phyloP scores from a whole-genome alignment of 345 rosid species.

The Combretum micranthum region DNA sequence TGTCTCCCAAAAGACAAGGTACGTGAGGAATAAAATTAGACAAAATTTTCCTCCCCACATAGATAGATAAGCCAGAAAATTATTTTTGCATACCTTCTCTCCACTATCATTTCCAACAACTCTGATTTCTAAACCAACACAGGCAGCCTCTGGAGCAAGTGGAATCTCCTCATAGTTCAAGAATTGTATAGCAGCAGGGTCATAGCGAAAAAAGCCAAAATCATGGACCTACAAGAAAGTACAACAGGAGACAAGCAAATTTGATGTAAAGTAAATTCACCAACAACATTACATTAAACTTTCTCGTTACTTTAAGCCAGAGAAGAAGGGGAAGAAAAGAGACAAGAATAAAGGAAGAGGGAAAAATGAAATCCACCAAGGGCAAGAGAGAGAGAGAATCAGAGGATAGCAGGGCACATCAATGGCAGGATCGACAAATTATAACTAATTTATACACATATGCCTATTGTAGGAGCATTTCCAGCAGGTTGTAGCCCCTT shows the following conservation, averaged over 20 bases:
- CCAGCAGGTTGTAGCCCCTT: too few species aligned
- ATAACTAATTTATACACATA: too few species aligned
- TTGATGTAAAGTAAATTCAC: background rate
- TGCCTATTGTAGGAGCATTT: too few species aligned
- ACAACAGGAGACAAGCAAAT: slow-evolving; percentile 12
- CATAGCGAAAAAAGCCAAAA: slow-evolving; percentile 89
- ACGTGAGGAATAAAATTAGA: background rate
- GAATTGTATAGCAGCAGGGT: slow-evolving; percentile 69
- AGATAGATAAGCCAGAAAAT: background rate
- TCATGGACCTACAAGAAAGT: slow-evolving; percentile 73
- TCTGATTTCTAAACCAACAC: slow-evolving; percentile 90
- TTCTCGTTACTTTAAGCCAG: too few species aligned
- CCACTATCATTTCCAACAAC: slow-evolving; percentile 98
- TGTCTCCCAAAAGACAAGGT: background rate
- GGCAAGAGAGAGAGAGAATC: too few species aligned
- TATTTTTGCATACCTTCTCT: slow-evolving; percentile 63
- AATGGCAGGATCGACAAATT: too few species aligned
- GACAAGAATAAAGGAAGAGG: too few species aligned
- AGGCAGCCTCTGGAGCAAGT: slow-evolving; percentile 89
- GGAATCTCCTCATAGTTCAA: slow-evolving; percentile 90
- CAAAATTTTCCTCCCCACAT: too few species aligned
- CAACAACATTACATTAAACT: too few species aligned
- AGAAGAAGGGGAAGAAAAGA: too few species aligned
- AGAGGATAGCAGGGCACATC: too few species aligned
- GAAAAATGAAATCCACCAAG: too few species aligned